Evolutionary conservation across 1,139 yeast genomes (phyloP), one percentile per base, ranked within the genome.

Genomic region (Suhomyces bokatorum): DNA sequence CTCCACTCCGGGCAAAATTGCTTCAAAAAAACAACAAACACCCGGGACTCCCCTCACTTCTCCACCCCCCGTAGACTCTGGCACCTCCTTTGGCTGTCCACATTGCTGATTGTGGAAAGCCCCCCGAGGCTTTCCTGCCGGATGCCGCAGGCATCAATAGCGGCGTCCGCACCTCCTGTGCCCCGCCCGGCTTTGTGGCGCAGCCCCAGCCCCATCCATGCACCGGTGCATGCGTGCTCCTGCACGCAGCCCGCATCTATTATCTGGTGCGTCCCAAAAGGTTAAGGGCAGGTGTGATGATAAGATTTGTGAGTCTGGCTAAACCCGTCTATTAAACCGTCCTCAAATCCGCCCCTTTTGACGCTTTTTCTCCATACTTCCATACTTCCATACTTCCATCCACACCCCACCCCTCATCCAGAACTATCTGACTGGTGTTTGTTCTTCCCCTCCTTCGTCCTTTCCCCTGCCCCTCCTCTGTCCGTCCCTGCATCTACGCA

Each of bases 281-380:
- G 44, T 40, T n/a, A 36, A 42, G 33, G 14, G 32, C 35, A 13
- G 27, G 44, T 42, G 44, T 42, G 44, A 42, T 40, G 43, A 40
- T 35, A 40, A 40, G 39, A 10, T 20, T 29, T 24, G n/a, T 4
- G 15, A n/a, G 15, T n/a, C 22, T 4, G 6, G 20, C 9, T 26
- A 24, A 13, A 20, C 27, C 20, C 9, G 24, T 7, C 8, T 20
- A 20, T 20, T 20, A 20, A 20, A 20, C 24, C 24, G 17, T 3
- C 20, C 2, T 20, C 24, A 6, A 20, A 20, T 20, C 9, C 24
- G 24, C 24, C 24, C 24, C 24, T 20, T 20, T 20, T 7, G 24
- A 20, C 24, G 24, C 8, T 4, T 20, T 20, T 20, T 20, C 24
- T 20, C 24, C 24, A 20, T 5, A 20, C 6, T 20, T 20, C 24